Base-by-base conservation (phyloP, 2,329 filamentous ascomycete species). In the Fusarium sacchari region DNA sequence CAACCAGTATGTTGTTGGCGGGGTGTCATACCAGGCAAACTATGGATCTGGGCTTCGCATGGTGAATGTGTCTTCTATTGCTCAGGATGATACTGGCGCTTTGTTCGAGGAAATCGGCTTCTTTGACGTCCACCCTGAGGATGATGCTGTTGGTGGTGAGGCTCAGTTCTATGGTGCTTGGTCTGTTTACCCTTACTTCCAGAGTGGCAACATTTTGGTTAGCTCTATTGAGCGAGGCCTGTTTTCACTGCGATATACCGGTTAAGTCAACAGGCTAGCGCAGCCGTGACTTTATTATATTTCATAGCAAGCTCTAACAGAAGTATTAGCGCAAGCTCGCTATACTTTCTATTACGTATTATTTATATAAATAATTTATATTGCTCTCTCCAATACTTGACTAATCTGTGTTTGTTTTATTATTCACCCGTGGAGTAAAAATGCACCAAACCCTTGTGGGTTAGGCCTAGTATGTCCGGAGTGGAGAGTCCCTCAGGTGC, bases 121-220 rank as follows among this genome's bases (percentile, higher is more conserved):
- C 30, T 66, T 66, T 8, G 63, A 66, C 3, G 47, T 66, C 1
- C 63, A 66, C 11, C 63, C 63, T 0, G 63, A 66, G 24, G 63
- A 66, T 32, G 63, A 88, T 58, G 66, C 63, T 11, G 70, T 81
- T 44, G 58, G 92, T 90, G 82, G 84, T 4, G 62, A 74, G 14
- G 80, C 84, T 2, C 76, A 78, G 12, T 85, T 85, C 47, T 75
- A 76, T 17, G 85, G 82, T 15, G 82, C 84, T n/a, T 88, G 86
- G 86, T 83, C 79, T 43, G 81, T 83, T 47, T 88, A 85, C 71
- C 83, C 84, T 6, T 84, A 81, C 72, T 87, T 87, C 75, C 80
- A 81, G 67, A 82, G 79, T 20, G 86, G 85, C 0, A 80, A 83
- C 70, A 81, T 88, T 39, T 74, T 87, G 4, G 73, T 88, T 50